A percentile compares a stretch with the other conserved stretches of the same genome.
Conservation (phyloP, 2,329 filamentous ascomycete species). For the Paecilomyces fulvus region DNA sequence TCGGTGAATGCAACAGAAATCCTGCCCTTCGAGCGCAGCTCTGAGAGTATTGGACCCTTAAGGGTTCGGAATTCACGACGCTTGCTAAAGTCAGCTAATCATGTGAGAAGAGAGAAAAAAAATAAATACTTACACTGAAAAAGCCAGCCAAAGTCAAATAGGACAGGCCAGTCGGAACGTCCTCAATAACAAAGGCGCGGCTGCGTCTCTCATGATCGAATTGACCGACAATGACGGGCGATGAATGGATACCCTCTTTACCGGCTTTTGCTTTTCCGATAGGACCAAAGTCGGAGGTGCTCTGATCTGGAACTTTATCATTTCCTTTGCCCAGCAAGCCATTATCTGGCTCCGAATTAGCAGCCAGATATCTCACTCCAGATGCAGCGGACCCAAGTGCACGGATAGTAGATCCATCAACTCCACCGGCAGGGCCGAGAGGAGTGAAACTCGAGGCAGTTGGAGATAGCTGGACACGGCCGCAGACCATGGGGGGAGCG, state of each 20-base stretch:
- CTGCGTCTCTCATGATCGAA: constrained; percentile 18
- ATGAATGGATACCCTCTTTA: constrained; percentile 3
- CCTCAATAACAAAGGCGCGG: constrained; percentile 25
- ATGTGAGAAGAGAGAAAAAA: not conserved
- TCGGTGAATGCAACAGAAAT: constrained; percentile 52
- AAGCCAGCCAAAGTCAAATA: constrained; percentile 28
- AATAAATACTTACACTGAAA: constrained; percentile 28
- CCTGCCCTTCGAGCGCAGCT: constrained; percentile 29
- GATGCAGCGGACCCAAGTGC: constrained; percentile 7
- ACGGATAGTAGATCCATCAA: constrained; percentile 5
- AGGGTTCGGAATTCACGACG: constrained; percentile 29
- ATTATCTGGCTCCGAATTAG: constrained; percentile 13
- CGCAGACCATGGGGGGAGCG: constrained; percentile 10
- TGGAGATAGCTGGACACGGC: constrained; percentile 46
- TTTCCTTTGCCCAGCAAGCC: constrained; percentile 5
- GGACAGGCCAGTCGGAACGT: constrained; percentile 21
- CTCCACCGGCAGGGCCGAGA: constrained; percentile 18
- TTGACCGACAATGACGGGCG: constrained; percentile 10
- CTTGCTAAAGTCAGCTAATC: constrained; percentile 9
- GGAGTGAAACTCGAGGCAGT: constrained; percentile 57
- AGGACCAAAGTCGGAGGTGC: constrained; percentile 12
- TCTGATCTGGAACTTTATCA: constrained; percentile 7
- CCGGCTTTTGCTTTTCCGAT: constrained; percentile 13
- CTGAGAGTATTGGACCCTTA: constrained; percentile 28
- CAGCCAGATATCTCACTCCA: constrained; percentile 12